These are phyloP conservation scores for Diaporthe destruens DNA, from an alignment of 2,329 filamentous ascomycete species.

Conservation along the genomic window DNA sequence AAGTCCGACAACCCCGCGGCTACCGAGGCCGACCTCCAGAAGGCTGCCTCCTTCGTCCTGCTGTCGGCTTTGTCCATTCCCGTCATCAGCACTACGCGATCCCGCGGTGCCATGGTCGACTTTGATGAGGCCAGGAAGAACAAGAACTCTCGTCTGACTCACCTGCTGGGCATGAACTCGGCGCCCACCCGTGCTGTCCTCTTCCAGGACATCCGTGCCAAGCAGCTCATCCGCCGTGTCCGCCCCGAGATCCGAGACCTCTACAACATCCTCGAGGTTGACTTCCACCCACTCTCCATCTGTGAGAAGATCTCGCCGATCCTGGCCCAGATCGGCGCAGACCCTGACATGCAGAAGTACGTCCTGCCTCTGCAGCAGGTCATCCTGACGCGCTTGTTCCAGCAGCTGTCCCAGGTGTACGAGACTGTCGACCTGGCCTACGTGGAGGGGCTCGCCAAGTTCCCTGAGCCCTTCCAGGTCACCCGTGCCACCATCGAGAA, in stretches of 20 bases:
- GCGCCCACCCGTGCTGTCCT: slow-evolving; percentile 89
- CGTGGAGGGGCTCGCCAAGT: slow-evolving; percentile 92
- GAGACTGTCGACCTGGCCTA: slow-evolving; percentile 96
- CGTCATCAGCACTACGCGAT: slow-evolving; percentile 98
- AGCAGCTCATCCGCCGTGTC: slow-evolving; percentile 92
- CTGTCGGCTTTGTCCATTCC: slow-evolving; percentile 97
- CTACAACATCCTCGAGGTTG: slow-evolving; percentile 98
- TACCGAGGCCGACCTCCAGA: slow-evolving; percentile 90
- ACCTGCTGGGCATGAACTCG: slow-evolving; percentile 92
- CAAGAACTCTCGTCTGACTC: slow-evolving; percentile 97
- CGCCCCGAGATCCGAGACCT: slow-evolving; percentile 95
- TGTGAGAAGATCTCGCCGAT: slow-evolving; percentile 99
- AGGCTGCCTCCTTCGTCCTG: slow-evolving; percentile 94
- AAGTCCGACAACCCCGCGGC: slow-evolving; percentile 96
- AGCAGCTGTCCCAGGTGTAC: slow-evolving; percentile 98
- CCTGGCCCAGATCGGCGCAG: slow-evolving; percentile 89
- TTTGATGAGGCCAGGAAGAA: slow-evolving; percentile 98
- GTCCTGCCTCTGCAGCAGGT: slow-evolving; percentile 96
- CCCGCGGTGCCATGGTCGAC: slow-evolving; percentile 94
- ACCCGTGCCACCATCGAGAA: slow-evolving; percentile 94
- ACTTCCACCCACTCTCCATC: slow-evolving; percentile 98
- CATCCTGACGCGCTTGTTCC: slow-evolving; percentile 97
- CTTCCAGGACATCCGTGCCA: slow-evolving; percentile 96
- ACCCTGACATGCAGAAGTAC: slow-evolving; percentile 97
- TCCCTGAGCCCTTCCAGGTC: slow-evolving; percentile 97